Conservation (phyloP, 176 grass and related monocot genomes). For the Zea luxurians region DNA sequence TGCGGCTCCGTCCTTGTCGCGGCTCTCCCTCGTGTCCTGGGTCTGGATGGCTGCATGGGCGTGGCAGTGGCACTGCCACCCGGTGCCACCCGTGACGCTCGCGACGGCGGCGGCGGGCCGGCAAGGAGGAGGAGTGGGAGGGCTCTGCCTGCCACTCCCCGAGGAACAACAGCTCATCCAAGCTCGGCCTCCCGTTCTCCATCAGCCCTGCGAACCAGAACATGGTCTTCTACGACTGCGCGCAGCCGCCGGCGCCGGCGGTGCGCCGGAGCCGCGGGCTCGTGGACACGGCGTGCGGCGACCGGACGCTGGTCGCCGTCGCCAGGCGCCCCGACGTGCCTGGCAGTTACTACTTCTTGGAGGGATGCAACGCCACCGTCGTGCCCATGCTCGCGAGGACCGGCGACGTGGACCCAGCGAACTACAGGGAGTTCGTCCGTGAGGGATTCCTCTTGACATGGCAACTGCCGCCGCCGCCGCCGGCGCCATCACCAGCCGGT, state of each 20-base stretch:
- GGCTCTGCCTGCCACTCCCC: neutral
- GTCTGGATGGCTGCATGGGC: too few relatives aligned
- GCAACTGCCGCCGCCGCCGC: neutral
- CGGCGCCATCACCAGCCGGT: too few relatives aligned
- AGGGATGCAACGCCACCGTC: neutral
- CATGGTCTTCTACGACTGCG: conserved; percentile 36
- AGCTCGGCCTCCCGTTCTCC: neutral
- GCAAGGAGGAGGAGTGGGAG: neutral
- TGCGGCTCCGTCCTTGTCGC: too few relatives aligned
- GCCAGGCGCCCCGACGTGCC: neutral
- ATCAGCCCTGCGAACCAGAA: neutral
- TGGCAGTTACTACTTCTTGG: neutral
- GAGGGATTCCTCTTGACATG: conserved; percentile 35
- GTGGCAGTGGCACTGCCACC: too few relatives aligned
- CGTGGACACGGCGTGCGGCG: neutral
- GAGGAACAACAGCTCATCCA: neutral
- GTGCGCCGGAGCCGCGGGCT: fast-evolving
- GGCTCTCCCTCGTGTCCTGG: neutral
- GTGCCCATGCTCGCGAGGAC: neutral
- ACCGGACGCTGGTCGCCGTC: neutral
- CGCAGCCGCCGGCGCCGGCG: fast-evolving
- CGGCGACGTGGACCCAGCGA: neutral
- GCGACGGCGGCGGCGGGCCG: too few relatives aligned
- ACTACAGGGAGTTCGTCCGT: neutral
- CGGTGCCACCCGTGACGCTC: neutral